Evolutionary conservation across 2,329 filamentous ascomycete species (phyloP).

Genomic region (Cladophialophora exuberans): DNA sequence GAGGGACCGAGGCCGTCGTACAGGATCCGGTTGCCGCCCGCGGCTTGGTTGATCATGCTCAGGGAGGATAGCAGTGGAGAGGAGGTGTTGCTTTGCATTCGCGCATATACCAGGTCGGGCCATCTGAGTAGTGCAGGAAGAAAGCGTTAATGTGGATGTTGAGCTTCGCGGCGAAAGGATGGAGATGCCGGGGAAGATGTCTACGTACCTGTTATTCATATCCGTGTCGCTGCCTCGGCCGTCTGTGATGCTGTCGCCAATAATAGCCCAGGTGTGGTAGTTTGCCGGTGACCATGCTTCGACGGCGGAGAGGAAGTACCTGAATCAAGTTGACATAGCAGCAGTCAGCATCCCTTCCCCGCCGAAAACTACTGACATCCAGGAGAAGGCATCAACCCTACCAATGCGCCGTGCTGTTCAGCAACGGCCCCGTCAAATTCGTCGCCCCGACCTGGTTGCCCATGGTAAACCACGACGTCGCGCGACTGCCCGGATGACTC

Average conservation of each 20-base stretch:
- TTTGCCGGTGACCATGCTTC: slow-evolving; percentile 56
- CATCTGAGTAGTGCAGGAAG: slow-evolving; percentile 43
- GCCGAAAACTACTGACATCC: too few species aligned
- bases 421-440: slow-evolving; percentile 49
- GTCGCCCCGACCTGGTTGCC: slow-evolving; percentile 60
- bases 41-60: slow-evolving; percentile 66
- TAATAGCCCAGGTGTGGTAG: slow-evolving; percentile 54
- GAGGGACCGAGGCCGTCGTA: slow-evolving; percentile 65
- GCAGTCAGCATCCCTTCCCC: neutral
- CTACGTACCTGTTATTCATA: slow-evolving; percentile 56
- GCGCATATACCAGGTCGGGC: slow-evolving; percentile 60
- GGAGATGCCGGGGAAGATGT: neutral
- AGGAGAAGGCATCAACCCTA: slow-evolving; percentile 37
- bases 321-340: slow-evolving; percentile 33
- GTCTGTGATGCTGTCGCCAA: slow-evolving; percentile 70
- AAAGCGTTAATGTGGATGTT: too few species aligned
- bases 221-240: slow-evolving; percentile 64
- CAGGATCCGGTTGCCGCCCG: slow-evolving; percentile 69
- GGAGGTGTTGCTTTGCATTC: slow-evolving; percentile 51
- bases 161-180: neutral
- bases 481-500: slow-evolving; percentile 66
- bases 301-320: slow-evolving; percentile 64
- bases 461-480: slow-evolving; percentile 61
- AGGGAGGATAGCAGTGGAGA: slow-evolving; percentile 50
- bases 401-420: slow-evolving; percentile 49